Evolutionary conservation across 805 yeast genomes (phyloP).

Genomic region (Hanseniaspora vineae): DNA sequence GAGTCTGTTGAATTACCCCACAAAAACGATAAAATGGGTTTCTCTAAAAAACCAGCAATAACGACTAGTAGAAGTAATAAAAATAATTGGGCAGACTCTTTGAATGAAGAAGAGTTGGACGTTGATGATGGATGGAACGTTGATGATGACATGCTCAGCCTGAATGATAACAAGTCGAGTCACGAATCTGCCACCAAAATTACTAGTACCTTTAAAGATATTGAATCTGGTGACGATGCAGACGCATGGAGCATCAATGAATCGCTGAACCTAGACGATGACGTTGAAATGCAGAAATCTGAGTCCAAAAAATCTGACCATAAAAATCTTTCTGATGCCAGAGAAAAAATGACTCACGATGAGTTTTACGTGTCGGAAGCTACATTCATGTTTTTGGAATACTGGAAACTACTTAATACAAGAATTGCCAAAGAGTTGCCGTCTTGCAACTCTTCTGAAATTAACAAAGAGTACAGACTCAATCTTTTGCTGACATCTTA

Average conservation of each 20-base stretch:
- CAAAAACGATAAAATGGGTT: no score
- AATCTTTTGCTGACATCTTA: constrained; percentile 19
- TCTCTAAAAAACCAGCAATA: background rate
- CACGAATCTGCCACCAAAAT: background rate
- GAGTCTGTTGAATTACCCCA: no score
- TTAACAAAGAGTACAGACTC: constrained; percentile 11
- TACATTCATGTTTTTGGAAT: constrained; percentile 8
- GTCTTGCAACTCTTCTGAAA: background rate
- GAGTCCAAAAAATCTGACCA: no score
- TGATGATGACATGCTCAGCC: constrained; percentile 11
- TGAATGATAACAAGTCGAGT: constrained; percentile 1
- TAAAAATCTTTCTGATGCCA: no score
- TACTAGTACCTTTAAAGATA: constrained; percentile 3
- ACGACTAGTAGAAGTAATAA: background rate
- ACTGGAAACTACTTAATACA: constrained; percentile 9
- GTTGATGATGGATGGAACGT: constrained; percentile 18
- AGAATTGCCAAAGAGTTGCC: constrained; percentile 5
- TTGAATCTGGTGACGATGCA: constrained; percentile 6
- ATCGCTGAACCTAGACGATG: constrained; percentile 12
- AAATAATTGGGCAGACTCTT: background rate
- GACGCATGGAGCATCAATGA: constrained; percentile 4
- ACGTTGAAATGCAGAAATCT: background rate
- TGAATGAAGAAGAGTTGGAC: constrained; percentile 7
- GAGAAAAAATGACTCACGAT: background rate
- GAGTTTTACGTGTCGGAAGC: constrained; percentile 3